Percentiles rank a stretch among this genome's conserved stretches.
phyloP scores from a whole-genome alignment of 1,284 basidiomycete species.

The Cryptococcus depauperatus region DNA sequence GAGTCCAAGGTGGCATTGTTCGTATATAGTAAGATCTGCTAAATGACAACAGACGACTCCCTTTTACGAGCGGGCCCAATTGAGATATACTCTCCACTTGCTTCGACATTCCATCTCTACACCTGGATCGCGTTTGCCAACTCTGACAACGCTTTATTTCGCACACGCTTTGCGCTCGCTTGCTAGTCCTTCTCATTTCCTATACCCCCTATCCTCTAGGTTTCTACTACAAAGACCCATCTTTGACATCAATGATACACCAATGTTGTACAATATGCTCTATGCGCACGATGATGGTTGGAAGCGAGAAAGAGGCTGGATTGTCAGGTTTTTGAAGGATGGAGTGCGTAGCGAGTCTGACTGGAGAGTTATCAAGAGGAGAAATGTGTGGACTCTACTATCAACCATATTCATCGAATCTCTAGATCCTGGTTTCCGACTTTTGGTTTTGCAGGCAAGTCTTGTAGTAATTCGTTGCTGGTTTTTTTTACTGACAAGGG shows the following conservation, averaged over 20 bases:
- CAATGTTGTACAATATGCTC: slow-evolving; percentile 75
- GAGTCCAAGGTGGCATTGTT: too few relatives aligned
- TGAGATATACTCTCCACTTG: slow-evolving; percentile 64
- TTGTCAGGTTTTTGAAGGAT: slow-evolving; percentile 72
- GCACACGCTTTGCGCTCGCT: slow-evolving; percentile 68
- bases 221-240: slow-evolving; percentile 76
- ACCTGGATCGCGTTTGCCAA: slow-evolving; percentile 48
- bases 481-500: too few relatives aligned
- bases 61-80: slow-evolving; percentile 73
- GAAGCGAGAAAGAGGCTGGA: slow-evolving; percentile 80
- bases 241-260: slow-evolving; percentile 67
- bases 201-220: slow-evolving; percentile 67
- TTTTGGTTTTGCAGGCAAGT: slow-evolving; percentile 56
- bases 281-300: slow-evolving; percentile 65
- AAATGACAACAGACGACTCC: slow-evolving; percentile 29
- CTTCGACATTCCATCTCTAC: slow-evolving; percentile 56
- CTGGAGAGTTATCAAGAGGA: slow-evolving; percentile 68
- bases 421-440: slow-evolving; percentile 52
- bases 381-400: slow-evolving; percentile 81
- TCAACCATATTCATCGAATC: slow-evolving; percentile 67
- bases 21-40: neutral
- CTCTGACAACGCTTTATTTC: slow-evolving; percentile 70
- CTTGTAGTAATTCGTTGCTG: neutral
- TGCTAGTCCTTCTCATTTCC: slow-evolving; percentile 69
- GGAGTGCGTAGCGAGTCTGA: slow-evolving; percentile 65